Evolutionary conservation across 2,329 filamentous ascomycete genomes (phyloP), one percentile per base, ranked within the genome.

Genomic region (Corinectria fuckeliana): DNA sequence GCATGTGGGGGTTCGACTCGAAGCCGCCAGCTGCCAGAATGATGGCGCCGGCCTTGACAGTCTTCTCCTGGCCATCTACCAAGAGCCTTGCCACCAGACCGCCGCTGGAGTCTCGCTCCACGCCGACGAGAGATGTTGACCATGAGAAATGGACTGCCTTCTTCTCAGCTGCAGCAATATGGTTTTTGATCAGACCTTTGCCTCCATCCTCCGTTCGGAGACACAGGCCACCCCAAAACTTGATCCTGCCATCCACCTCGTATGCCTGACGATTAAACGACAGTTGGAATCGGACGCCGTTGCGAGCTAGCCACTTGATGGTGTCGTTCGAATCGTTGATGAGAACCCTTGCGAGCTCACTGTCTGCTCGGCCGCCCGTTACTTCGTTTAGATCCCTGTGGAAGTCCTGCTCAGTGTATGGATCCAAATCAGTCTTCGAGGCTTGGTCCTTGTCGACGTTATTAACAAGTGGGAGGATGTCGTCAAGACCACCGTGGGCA

Each of bases 201-300:
- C 87, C 87, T 1, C 85, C 85, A 61, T 86, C 82, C 50, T 84
- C 68, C 0, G 83, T 86, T 67, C 82, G 86, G 30, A 89, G 72
- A n/a, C 77, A 79, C 69, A 91, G 73, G 0, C 88, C 88, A 10
- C 88, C 88, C 87, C 87, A 90, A 70, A 90, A 90, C 67, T 85
- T 87, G 68, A 81, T 81, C 26, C 82, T 76, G 1, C 84, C 85
- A 50, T 85, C 77, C n/a, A 89, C 80, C 56, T 86, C 77, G 69
- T 88, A 91, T 0, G 88, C 85, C 68, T 91, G 88, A 3, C 88
- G 78, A 58, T 89, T 85, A 71, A 90, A 90, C 2, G 81, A 84
- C 3, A 90, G 75, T 67, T 86, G 81, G 66, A 87, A 89, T 1
- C 80, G 76, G 2, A 88, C 74, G 0, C 86, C 86, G 38, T 85